Evolutionary conservation across 2,329 filamentous ascomycete species (phyloP), one percentile per base, ranked within the genome.

Genomic region (Fusarium chaquense): DNA sequence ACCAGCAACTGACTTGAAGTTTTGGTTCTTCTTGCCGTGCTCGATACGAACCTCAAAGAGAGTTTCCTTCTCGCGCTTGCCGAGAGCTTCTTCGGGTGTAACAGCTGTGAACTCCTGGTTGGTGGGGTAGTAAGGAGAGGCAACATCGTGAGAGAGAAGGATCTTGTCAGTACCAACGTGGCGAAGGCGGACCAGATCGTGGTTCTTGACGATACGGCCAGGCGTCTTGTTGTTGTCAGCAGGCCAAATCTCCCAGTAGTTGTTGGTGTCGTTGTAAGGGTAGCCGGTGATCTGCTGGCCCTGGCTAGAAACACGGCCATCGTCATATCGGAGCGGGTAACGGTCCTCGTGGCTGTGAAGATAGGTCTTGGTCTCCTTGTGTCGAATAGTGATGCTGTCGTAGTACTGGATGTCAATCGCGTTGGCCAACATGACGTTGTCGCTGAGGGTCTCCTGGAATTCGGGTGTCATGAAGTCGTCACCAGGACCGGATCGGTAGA

Each of bases 391-490:
- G 75, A 99, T 93, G 56, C 85, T 87, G 78, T 99, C 96, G 76
- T 92, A 95, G 84, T 97, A 99, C 74, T 98, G 86, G 71, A 99
- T 93, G 46, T 90, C 90, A 57, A 97, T 83, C 18, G 96, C 90
- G 75, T 96, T 94, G 71, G 93, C 89, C 65, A 93, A 88, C 93
- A 99, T 96, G 65, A 91, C 83, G 78, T 99, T 99, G 83, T 99
- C 95, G 76, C 92, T 94, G 69, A 99, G 85, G 3, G 96, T 98
- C 83, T 97, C 94, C 83, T 99, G 96, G 84, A 99, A 99, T 77
- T 96, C 93, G 2, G 96, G 96, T 6, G 92, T 94, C 96, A 99
- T 99, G 83, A 99, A 99, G 77, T 98, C 95, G 78, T 99, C 96
- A 56, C 96, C 96, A 45, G 96, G 95, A 36, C 96, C 96, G 54